Base-by-base conservation (phyloP, 2,329 filamentous ascomycete genomes). In the Stylonectria norvegica region DNA sequence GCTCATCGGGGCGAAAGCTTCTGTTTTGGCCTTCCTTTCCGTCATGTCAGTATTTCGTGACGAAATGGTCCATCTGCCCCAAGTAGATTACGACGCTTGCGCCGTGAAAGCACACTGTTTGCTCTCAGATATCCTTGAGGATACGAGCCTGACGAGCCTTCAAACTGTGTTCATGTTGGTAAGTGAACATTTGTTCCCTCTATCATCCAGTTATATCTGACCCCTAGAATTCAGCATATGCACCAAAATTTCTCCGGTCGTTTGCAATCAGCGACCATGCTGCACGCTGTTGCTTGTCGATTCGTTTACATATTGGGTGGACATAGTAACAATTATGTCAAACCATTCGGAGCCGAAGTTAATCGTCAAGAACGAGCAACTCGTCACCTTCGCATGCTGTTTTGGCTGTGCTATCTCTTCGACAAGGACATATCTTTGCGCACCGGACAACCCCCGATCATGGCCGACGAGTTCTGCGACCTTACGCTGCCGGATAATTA, bases 381-480 rank as follows among this genome's bases (percentile, higher is more conserved):
- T 27, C 53, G 58, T 7, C 62, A 69, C 20, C 46, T 69, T 0
- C 62, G 70, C 3, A 52, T 60, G 20, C 39, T 79, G 0, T 80
- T 80, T 49, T 80, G 77, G 75, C 49, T 79, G 5, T 71, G 69
- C 45, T 79, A 77, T 41, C 64, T 63, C 2, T 57, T 76, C 8
- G 76, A 81, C 48, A 79, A 77, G 43, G 76, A 79, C n/a, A 63
- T 78, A 10, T 62, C 72, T 0, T 60, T 80, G 0, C 68, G 76
- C 4, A 74, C 69, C 0, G 73, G 75, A 0, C 73, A 76, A 34
- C 75, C 75, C 0, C 75, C 75, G 2, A 57, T 65, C 1, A 69
- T 78, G 3, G 73, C 75, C 0, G 58, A 63, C 1, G 57, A 61
- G 2, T 62, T 62, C 14, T 52, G 60, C 6, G 64, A 68, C 3